These are phyloP conservation scores for Plasmodium malariae DNA, from an alignment of 169 alveolate genomes.

Conservation along the genomic window DNA sequence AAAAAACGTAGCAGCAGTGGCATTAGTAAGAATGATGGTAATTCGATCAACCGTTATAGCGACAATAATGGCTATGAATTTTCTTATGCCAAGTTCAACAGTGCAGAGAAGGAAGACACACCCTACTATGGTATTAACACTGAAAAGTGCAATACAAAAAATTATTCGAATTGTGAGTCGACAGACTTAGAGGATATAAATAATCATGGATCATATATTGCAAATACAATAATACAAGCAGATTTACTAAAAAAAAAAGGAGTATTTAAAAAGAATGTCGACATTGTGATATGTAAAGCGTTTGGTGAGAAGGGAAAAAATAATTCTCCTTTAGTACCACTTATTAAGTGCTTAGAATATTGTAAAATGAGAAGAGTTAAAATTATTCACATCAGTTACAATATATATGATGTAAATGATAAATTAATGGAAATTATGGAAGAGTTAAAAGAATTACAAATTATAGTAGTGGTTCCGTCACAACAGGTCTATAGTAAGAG, in stretches of 20 bases:
- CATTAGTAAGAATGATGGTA: neutral
- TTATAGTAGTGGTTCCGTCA: slow-evolving; percentile 18
- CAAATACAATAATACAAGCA: slow-evolving; percentile 14
- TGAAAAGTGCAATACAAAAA: slow-evolving; percentile 2
- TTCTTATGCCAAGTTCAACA: neutral
- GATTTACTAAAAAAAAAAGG: slow-evolving; percentile 10
- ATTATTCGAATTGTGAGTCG: slow-evolving; percentile 22
- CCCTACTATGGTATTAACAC: neutral
- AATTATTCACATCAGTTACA: slow-evolving; percentile 30
- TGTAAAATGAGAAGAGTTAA: slow-evolving; percentile 28
- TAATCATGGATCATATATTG: slow-evolving; percentile 1
- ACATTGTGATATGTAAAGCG: slow-evolving; percentile 21
- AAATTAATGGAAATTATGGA: slow-evolving; percentile 28
- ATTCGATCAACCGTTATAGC: neutral
- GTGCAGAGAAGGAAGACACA: neutral
- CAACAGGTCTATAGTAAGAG: neutral
- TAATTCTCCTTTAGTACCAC: slow-evolving; percentile 1
- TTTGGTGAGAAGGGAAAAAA: neutral
- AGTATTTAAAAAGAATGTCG: neutral
- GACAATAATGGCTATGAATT: neutral
- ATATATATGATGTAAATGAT: slow-evolving; percentile 27
- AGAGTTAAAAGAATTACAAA: neutral
- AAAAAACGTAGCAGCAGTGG: neutral
- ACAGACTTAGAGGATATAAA: slow-evolving; percentile 2
- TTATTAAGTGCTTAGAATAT: slow-evolving; percentile 38